Evolutionary conservation across 2,329 filamentous ascomycete genomes (phyloP).

Genomic region (Talaromyces sp.): DNA sequence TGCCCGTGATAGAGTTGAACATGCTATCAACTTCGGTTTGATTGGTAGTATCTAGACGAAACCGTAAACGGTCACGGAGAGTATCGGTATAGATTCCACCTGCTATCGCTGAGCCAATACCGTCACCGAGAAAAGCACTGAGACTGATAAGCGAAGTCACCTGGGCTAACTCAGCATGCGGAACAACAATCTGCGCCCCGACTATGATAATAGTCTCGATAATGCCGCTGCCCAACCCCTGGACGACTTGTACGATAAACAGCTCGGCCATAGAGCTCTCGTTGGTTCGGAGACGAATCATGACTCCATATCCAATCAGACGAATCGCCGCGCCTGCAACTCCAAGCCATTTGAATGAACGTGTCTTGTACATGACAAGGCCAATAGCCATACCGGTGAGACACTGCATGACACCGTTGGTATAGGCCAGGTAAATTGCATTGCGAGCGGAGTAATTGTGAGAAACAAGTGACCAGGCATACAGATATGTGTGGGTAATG

Average conservation of each 20-base stretch:
- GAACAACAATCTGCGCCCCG: slow-evolving; percentile 49
- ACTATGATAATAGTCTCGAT: slow-evolving; percentile 44
- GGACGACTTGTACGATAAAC: slow-evolving; percentile 50
- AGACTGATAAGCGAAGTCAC: slow-evolving; percentile 49
- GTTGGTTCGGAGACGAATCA: slow-evolving; percentile 50
- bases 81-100: slow-evolving; percentile 54
- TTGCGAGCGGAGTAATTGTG: slow-evolving; percentile 42
- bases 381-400: slow-evolving; percentile 44
- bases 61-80: slow-evolving; percentile 38
- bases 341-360: slow-evolving; percentile 50
- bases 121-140: slow-evolving; percentile 42
- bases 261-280: slow-evolving; percentile 48
- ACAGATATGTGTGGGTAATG: slow-evolving; percentile 51
- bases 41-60: slow-evolving; percentile 38
- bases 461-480: slow-evolving; percentile 48
- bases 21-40: slow-evolving; percentile 38
- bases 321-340: slow-evolving; percentile 45
- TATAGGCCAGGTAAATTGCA: slow-evolving; percentile 46
- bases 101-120: slow-evolving; percentile 43
- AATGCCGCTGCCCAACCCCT: slow-evolving; percentile 51
- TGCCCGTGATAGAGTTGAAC: slow-evolving; percentile 49
- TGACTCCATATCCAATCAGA: slow-evolving; percentile 51
- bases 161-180: slow-evolving; percentile 49
- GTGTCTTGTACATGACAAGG: slow-evolving; percentile 43
- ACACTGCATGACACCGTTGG: slow-evolving; percentile 45